Conservation (phyloP, 2,329 filamentous ascomycete genomes). For the Xylaria sp. region DNA sequence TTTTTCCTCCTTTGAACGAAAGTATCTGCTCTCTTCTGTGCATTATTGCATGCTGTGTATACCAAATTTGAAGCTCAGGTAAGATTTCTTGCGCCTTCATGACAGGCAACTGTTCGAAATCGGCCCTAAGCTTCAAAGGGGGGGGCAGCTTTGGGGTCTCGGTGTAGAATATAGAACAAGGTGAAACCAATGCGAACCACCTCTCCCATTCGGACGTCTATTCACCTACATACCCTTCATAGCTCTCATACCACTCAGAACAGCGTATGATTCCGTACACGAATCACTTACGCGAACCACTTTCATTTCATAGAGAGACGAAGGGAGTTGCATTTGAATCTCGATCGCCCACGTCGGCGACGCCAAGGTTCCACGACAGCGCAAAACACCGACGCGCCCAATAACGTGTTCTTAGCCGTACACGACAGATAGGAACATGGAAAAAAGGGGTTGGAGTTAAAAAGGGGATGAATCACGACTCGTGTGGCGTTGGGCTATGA, state of each 20-base stretch:
- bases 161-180: background rate
- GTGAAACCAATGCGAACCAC: background rate
- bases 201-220: background rate
- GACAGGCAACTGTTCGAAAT: background rate
- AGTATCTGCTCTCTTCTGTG: slow-evolving; percentile 1
- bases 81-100: background rate
- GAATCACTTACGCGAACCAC: background rate
- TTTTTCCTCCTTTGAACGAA: background rate
- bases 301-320: background rate
- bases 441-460: slow-evolving; percentile 5
- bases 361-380: slow-evolving; percentile 28
- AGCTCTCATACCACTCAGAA: background rate
- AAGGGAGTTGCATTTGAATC: slow-evolving; percentile 3
- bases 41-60: background rate
- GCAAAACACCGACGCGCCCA: slow-evolving; percentile 8
- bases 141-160: background rate
- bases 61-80: background rate
- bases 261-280: background rate
- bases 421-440: background rate
- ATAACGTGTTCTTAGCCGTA: background rate
- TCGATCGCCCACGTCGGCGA: slow-evolving; percentile 16
- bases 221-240: background rate
- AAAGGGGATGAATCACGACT: background rate
- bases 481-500: background rate
- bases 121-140: background rate